Percentiles rank a stretch among this genome's conserved stretches.
Conservation (phyloP, 164 flowering plant species). For the Chimonanthus salicifolius region DNA sequence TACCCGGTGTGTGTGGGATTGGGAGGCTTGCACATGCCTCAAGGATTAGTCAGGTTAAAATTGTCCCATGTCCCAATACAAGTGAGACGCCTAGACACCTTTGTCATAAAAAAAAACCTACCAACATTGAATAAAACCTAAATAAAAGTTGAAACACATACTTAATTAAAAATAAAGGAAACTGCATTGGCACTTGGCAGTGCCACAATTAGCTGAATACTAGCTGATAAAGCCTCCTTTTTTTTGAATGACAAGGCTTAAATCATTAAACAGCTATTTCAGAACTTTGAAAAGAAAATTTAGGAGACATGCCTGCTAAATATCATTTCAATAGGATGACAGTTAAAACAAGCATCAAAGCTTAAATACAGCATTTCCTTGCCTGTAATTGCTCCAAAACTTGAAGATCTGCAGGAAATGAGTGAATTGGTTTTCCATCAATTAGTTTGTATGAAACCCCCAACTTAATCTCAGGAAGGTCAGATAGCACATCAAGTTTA, state of each 20-base stretch:
- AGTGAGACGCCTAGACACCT: too few relatives aligned
- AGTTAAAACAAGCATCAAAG: not conserved
- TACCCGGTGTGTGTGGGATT: too few relatives aligned
- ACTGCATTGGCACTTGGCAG: not conserved
- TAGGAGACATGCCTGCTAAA: not conserved
- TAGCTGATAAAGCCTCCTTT: not conserved
- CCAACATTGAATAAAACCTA: not conserved
- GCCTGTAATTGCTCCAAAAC: constrained; percentile 70
- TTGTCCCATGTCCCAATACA: too few relatives aligned
- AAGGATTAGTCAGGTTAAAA: too few relatives aligned
- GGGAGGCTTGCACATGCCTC: too few relatives aligned
- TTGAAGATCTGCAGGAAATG: constrained; percentile 78
- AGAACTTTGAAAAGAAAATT: not conserved
- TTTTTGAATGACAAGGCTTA: too few relatives aligned
- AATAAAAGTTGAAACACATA: not conserved
- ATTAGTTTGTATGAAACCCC: constrained; percentile 60
- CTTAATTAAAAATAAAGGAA: not conserved
- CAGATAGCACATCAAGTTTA: constrained; percentile 88
- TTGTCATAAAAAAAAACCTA: too few relatives aligned
- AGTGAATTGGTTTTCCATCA: constrained; percentile 61
- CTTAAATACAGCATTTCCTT: constrained; percentile 15
- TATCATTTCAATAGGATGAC: not conserved
- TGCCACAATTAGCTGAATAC: not conserved
- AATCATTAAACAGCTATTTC: too few relatives aligned
- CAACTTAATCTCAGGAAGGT: constrained; percentile 65